phyloP scores from a whole-genome alignment of 2,329 filamentous ascomycete genomes.

The Arthrocladium fulminans region DNA sequence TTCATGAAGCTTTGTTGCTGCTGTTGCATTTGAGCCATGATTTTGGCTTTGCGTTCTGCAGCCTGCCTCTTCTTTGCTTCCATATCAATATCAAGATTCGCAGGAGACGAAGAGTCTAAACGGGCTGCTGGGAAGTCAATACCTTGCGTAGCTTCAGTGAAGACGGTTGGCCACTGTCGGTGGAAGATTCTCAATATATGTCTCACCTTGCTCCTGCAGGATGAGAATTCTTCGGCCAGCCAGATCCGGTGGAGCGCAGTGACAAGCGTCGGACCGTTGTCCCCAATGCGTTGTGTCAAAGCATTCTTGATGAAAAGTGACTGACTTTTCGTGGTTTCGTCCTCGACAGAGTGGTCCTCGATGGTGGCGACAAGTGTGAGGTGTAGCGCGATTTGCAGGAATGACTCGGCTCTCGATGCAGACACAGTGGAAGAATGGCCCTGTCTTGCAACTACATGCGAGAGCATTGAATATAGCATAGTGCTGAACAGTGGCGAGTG shows the following conservation, averaged over 20 bases:
- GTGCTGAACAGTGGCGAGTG: conserved; percentile 78
- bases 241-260: conserved; percentile 46
- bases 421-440: conserved; percentile 66
- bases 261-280: conserved; percentile 41
- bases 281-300: conserved; percentile 47
- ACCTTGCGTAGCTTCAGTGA: conserved; percentile 56
- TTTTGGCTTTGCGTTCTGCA: conserved; percentile 75
- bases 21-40: conserved; percentile 97
- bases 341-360: conserved; percentile 59
- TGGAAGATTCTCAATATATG: conserved; percentile 77
- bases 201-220: conserved; percentile 74
- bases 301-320: conserved; percentile 66
- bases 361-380: conserved; percentile 74
- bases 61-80: conserved; percentile 87
- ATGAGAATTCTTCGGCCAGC: conserved; percentile 64
- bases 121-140: conserved; percentile 61
- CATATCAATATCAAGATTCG: conserved; percentile 50
- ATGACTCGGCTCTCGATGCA: conserved; percentile 75
- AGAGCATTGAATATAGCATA: conserved; percentile 76
- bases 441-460: conserved; percentile 66
- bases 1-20: conserved; percentile 93
- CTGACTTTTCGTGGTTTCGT: conserved; percentile 41
- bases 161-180: conserved; percentile 67
- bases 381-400: conserved; percentile 84
- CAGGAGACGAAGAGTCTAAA: conserved; percentile 75